Base-by-base conservation (phyloP, 371 early-diverging fungal species). In the Syncephalastrum monosporum region DNA sequence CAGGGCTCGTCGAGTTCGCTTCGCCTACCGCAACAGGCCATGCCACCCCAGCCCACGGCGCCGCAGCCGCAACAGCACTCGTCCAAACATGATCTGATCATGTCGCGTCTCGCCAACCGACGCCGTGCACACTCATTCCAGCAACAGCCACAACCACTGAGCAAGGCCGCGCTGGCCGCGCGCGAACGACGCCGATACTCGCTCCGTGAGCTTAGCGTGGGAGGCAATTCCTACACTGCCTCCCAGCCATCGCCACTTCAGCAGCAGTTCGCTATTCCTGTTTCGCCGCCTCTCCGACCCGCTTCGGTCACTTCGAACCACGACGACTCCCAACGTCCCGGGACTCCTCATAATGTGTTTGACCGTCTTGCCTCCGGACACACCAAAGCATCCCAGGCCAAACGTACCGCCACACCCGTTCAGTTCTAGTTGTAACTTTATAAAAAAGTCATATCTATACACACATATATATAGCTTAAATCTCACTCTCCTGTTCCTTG, bases 301-400 rank as follows among this genome's bases (percentile, higher is more conserved):
- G 25, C 27, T 46, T 16, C 45, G 16, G 10, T 25, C 17, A 21
- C 16, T 25, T 13, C 4, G 1, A 38, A 14, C 29, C 5, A 14
- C 51, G 17, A 27, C 23, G 50, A 44, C 8, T 24, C 53, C 3
- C 46, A 55, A 41, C 52, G 56, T 16, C 50, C 64, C 23, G 29
- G 49, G 42, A 56, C 59, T 5, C 58, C 68, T 25, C 50, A 54
- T 41, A 61, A 55, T 23, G 73, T 78, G 0, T 78, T 78, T 61
- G 75, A 72, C 44, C 63, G 79, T 3, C 53, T 78, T 19, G 68
- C 79, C 15, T 52, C 55, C 21, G 65, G 62, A 3, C 79, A 78
- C 38, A 78, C 79, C 0, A 73, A 71, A 27, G 75, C 79, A 5
- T 75, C 75, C 12, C 67, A 71, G 51, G 79, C 79, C 1, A 78